These are phyloP conservation scores for Pisolithus marmoratus DNA, from an alignment of 768 basidiomycete genomes.

Conservation along the genomic window DNA sequence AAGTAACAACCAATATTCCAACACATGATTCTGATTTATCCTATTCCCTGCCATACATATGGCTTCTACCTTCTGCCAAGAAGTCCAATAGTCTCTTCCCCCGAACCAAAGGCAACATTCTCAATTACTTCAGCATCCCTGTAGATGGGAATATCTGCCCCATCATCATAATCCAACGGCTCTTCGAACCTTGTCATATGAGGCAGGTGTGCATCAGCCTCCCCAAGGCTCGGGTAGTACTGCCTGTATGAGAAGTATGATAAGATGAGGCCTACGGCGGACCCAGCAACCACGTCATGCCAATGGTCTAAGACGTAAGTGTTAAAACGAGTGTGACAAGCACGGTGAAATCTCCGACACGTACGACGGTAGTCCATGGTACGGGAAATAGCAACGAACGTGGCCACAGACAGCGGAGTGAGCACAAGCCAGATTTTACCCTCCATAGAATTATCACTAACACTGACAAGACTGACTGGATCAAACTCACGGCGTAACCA, in stretches of 20 bases:
- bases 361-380: conserved; percentile 89
- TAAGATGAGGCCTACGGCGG: conserved; percentile 63
- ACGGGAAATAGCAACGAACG: conserved; percentile 73
- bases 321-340: background rate
- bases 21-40: background rate
- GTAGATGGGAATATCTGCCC: background rate
- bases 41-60: background rate
- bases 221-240: conserved; percentile 66
- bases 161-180: conserved; percentile 1
- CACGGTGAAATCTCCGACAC: conserved; percentile 18
- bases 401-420: conserved; percentile 67
- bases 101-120: background rate
- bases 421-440: conserved; percentile 80
- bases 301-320: conserved; percentile 64
- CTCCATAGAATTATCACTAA: conserved; percentile 26
- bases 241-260: conserved; percentile 77
- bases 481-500: conserved; percentile 57
- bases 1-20: too few relatives aligned
- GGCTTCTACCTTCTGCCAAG: conserved; percentile 13
- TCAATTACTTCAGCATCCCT: conserved; percentile 8
- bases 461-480: background rate
- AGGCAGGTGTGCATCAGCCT: conserved; percentile 55
- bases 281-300: conserved; percentile 83
- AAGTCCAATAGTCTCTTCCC: conserved; percentile 15
- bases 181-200: conserved; percentile 61